A percentile compares a stretch with the other conserved stretches of the same genome.
phyloP scores from a whole-genome alignment of 371 early-diverging fungal genomes.

The Mucor saturninus region DNA sequence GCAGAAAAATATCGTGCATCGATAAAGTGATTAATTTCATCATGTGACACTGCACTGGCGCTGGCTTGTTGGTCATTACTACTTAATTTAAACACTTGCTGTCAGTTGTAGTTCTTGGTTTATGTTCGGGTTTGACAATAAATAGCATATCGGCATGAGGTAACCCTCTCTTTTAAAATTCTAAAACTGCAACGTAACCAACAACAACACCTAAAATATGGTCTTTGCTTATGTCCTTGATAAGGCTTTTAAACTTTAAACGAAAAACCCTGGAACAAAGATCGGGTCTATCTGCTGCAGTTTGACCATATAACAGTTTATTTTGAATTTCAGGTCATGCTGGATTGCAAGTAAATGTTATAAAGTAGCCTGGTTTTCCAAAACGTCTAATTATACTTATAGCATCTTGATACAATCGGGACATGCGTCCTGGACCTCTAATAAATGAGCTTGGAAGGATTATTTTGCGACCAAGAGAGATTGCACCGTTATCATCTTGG shows the following conservation, averaged over 20 bases:
- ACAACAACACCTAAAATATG: constrained; percentile 23
- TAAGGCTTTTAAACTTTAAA: constrained; percentile 28
- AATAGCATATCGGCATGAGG: constrained; percentile 3
- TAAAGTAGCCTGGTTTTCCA: constrained; percentile 36
- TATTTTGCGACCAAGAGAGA: not conserved
- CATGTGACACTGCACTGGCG: constrained; percentile 7
- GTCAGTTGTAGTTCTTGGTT: not conserved
- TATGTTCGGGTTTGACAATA: not conserved
- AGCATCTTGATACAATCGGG: constrained; percentile 36
- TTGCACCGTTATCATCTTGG: not conserved
- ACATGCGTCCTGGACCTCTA: constrained; percentile 35
- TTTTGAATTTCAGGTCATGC: constrained; percentile 32
- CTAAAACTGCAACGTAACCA: constrained; percentile 12
- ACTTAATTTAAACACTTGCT: too few species aligned
- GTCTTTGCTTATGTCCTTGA: constrained; percentile 29
- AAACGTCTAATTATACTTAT: constrained; percentile 28
- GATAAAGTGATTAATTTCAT: constrained; percentile 29
- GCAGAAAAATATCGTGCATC: constrained; percentile 35
- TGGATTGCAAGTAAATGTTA: constrained; percentile 47
- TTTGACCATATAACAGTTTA: constrained; percentile 16
- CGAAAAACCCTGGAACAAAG: constrained; percentile 27
- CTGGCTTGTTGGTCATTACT: not conserved
- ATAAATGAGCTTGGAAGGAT: constrained; percentile 24
- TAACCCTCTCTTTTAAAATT: not conserved
- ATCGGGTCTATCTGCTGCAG: constrained; percentile 26